Evolutionary conservation across 2,329 filamentous ascomycete species (phyloP).

Genomic region (Dactylellina cionopaga): DNA sequence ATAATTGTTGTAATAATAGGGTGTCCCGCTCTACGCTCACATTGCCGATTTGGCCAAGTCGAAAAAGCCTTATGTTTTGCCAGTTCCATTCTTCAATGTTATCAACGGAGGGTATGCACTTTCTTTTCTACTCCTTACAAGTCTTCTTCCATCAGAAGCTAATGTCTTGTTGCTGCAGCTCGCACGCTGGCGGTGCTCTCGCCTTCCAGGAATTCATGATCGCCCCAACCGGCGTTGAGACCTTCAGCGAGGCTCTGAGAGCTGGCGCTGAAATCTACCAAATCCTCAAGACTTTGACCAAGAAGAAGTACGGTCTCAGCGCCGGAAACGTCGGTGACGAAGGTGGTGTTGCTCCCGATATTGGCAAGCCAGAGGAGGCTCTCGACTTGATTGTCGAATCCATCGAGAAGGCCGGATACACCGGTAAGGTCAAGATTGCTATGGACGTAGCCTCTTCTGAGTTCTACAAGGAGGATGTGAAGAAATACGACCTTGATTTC

Average conservation of each 20-base stretch:
- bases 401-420: slow-evolving; percentile 95
- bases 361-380: slow-evolving; percentile 95
- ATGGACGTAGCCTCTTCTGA: slow-evolving; percentile 99
- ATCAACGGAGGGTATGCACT: slow-evolving; percentile 72
- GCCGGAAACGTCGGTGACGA: slow-evolving; percentile 99
- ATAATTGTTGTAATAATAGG: slow-evolving; percentile 61
- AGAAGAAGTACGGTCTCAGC: slow-evolving; percentile 99
- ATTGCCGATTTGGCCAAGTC: slow-evolving; percentile 87
- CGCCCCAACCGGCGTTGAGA: slow-evolving; percentile 81
- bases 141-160: not conserved
- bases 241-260: slow-evolving; percentile 95
- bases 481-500: slow-evolving; percentile 99
- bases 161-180: slow-evolving; percentile 67
- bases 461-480: slow-evolving; percentile 96
- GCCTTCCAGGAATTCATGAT: slow-evolving; percentile 98
- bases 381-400: slow-evolving; percentile 94
- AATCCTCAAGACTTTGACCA: slow-evolving; percentile 92
- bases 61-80: slow-evolving; percentile 90
- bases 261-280: slow-evolving; percentile 98
- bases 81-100: slow-evolving; percentile 93
- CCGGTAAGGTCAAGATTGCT: slow-evolving; percentile 94
- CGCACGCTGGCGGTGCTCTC: slow-evolving; percentile 94
- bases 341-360: slow-evolving; percentile 99
- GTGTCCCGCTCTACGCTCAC: slow-evolving; percentile 85
- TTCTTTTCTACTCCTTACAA: slow-evolving; percentile 10